Evolutionary conservation across 768 basidiomycete species (phyloP), one percentile per base, ranked within the genome.

Genomic region (Russula abietina): DNA sequence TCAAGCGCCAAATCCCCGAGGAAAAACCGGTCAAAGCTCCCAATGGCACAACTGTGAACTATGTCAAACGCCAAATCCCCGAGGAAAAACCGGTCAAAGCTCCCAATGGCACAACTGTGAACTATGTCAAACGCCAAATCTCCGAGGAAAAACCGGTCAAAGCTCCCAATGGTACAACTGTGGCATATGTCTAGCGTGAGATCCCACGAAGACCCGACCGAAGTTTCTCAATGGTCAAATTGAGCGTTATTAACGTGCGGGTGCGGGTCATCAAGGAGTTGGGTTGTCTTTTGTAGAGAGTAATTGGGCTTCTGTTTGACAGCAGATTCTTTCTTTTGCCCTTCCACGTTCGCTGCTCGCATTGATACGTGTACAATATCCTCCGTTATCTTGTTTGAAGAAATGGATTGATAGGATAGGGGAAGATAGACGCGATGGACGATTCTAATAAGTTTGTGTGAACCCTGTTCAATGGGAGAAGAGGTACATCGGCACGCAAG

Each of bases 91-190:
- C 72, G 1, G 63, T 69, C 1, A 69, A 58, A 55, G 57, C 71
- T 0, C 59, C 64, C 6, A 5, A 45, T 1, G 58, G 52, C 12
- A 6, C 8, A 7, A 51, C 9, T 10, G 30, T 32, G 14, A 7
- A 2, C 2, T 51, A 51, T 36, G 36, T 0, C 17, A 51, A 51
- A 57, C 51, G 53, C 3, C 24, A 51, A 30, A 51, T 51, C 30
- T 70, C 72, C 3, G 69, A 67, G 16, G 70, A 71, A 66, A 43
- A 58, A 30, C 55, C 72, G 2, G 62, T 68, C 3, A 68, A 56
- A 60, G 55, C 70, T 0, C 57, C 62, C 5, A 2, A 46, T 4
- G 55, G 36, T 36, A 4, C 0, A 39, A 39, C 12, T 39, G 38
- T 6, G 38, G 16, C 38, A 14, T 48, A 28, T 24, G 28, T 5